Percentiles rank a stretch among this genome's conserved stretches.
phyloP scores from a whole-genome alignment of 2,329 filamentous ascomycete species.

The Chaetomium olivaceum region DNA sequence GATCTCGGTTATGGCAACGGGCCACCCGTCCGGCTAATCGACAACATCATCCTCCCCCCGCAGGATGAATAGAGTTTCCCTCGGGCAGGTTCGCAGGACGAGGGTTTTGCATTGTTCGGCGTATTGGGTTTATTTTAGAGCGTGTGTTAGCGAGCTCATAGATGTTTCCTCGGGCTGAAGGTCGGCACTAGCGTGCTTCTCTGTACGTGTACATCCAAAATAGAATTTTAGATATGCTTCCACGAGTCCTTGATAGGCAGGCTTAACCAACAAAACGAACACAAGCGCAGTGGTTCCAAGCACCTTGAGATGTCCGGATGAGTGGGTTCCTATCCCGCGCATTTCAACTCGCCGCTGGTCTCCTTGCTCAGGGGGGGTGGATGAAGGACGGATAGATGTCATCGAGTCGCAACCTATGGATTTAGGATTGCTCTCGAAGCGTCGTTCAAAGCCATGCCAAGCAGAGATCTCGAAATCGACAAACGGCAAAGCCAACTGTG shows the following conservation, averaged over 20 bases:
- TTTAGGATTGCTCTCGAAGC: not conserved
- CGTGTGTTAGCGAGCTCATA: conserved; percentile 8
- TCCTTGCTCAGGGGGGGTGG: not conserved
- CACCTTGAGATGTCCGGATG: not conserved
- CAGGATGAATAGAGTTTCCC: not conserved
- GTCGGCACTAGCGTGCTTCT: not conserved
- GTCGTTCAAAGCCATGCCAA: not conserved
- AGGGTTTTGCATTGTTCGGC: conserved; percentile 23
- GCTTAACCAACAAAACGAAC: not conserved
- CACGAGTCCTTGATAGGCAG: not conserved
- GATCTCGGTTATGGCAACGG: conserved; percentile 72
- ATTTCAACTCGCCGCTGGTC: not conserved
- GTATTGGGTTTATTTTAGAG: conserved; percentile 12
- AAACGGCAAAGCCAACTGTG: too few species aligned
- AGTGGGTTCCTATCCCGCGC: not conserved
- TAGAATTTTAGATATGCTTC: not conserved
- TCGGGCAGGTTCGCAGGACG: not conserved
- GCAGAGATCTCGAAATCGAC: too few species aligned
- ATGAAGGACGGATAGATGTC: not conserved
- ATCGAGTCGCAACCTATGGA: not conserved
- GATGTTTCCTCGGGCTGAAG: not conserved
- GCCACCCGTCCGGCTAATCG: conserved; percentile 82
- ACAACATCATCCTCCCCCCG: conserved; percentile 77
- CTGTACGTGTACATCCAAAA: not conserved
- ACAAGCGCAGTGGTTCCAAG: not conserved